phyloP scores from a whole-genome alignment of 805 yeast genomes.

The Starmerella bombi region DNA sequence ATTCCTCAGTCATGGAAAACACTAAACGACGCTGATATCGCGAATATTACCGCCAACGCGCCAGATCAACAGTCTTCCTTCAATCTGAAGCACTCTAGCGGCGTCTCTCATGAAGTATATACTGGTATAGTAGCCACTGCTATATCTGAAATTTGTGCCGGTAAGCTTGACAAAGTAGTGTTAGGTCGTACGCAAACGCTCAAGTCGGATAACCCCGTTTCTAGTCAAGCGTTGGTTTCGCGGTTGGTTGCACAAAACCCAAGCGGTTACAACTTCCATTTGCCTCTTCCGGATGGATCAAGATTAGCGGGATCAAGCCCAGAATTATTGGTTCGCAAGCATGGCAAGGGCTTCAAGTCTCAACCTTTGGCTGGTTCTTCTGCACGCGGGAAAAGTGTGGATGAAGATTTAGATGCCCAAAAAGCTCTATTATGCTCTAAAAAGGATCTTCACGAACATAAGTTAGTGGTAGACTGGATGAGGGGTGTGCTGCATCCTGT shows the following conservation, averaged over 20 bases:
- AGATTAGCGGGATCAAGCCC: slow-evolving; percentile 12
- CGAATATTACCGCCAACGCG: background rate
- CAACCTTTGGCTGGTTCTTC: slow-evolving; percentile 16
- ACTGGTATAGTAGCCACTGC: slow-evolving; percentile 7
- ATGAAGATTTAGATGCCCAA: background rate
- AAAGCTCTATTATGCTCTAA: slow-evolving; percentile 1
- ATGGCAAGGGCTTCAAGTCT: slow-evolving; percentile 6
- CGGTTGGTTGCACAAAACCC: slow-evolving; percentile 8
- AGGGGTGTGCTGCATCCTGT: slow-evolving; percentile 2
- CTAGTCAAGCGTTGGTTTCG: slow-evolving; percentile 1
- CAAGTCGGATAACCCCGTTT: slow-evolving; percentile 1
- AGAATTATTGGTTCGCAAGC: slow-evolving; percentile 10
- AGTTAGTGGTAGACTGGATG: slow-evolving; percentile 12
- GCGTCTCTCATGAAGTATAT: slow-evolving; percentile 7
- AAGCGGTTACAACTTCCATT: slow-evolving; percentile 11
- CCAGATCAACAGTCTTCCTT: too few relatives aligned
- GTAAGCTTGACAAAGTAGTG: slow-evolving; percentile 12
- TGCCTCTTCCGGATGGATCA: slow-evolving; percentile 9
- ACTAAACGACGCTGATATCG: background rate
- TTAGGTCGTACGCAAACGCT: slow-evolving; percentile 8
- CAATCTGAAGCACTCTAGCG: background rate
- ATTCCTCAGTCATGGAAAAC: slow-evolving; percentile 6
- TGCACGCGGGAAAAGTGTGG: slow-evolving; percentile 3
- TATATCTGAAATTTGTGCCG: slow-evolving; percentile 2
- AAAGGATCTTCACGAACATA: slow-evolving; percentile 13